Conservation (phyloP, 1,284 basidiomycete genomes). For the Gomphus sp. region DNA sequence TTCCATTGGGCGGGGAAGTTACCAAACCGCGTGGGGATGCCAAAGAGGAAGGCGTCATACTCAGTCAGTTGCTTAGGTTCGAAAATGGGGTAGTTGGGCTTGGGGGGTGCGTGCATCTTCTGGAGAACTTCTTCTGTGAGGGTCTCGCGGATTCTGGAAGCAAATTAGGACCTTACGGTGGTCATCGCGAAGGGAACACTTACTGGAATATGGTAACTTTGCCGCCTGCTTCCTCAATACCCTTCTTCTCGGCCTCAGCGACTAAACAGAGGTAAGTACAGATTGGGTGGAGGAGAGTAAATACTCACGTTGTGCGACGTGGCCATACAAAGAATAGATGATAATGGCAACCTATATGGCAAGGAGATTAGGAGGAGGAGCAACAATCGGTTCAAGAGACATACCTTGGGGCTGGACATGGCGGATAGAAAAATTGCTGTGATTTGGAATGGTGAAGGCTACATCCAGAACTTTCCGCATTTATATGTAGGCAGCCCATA, state of each 20-base stretch:
- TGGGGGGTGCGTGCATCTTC: slow-evolving; percentile 70
- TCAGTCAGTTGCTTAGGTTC: slow-evolving; percentile 53
- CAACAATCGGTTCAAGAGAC: not conserved
- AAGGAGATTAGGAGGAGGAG: not conserved
- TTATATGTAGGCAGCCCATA: too few relatives aligned
- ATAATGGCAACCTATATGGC: slow-evolving; percentile 7
- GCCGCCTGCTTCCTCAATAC: slow-evolving; percentile 66
- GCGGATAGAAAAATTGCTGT: too few relatives aligned
- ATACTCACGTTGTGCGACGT: slow-evolving; percentile 56
- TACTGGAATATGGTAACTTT: slow-evolving; percentile 66
- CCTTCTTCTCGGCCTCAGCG: slow-evolving; percentile 70
- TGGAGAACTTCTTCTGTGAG: slow-evolving; percentile 68
- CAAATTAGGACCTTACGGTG: not conserved
- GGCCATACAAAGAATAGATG: slow-evolving; percentile 79
- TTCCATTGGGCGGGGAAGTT: slow-evolving; percentile 37
- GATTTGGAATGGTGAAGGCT: too few relatives aligned
- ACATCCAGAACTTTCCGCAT: too few relatives aligned
- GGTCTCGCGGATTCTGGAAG: slow-evolving; percentile 69
- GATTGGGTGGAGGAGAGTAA: slow-evolving; percentile 7
- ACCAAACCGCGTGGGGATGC: slow-evolving; percentile 74
- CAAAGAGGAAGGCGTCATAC: slow-evolving; percentile 63
- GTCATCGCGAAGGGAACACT: slow-evolving; percentile 19
- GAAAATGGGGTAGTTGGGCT: slow-evolving; percentile 67
- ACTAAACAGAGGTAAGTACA: slow-evolving; percentile 34
- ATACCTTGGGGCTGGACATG: slow-evolving; percentile 5